These are phyloP conservation scores for Didymella glomerata DNA, from an alignment of 2,329 filamentous ascomycete genomes.

Conservation along the genomic window DNA sequence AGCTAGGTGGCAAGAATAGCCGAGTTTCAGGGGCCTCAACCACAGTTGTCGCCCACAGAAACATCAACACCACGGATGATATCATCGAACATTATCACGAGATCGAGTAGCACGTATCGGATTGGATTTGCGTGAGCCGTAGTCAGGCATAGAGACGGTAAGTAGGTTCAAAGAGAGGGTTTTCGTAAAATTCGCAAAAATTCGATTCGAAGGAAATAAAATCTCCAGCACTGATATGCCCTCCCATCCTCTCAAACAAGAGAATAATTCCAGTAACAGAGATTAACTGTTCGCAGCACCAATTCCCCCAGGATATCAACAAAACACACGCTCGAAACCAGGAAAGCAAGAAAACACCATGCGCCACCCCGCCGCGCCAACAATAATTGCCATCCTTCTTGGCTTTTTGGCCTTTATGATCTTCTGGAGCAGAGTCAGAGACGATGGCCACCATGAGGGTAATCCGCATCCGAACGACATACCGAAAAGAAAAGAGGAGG, in stretches of 20 bases:
- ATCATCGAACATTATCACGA: not conserved
- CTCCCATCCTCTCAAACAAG: not conserved
- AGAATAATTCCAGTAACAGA: not conserved
- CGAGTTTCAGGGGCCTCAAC: not conserved
- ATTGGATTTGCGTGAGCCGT: not conserved
- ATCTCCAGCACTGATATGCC: not conserved
- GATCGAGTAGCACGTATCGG: not conserved
- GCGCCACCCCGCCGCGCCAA: conserved; percentile 49
- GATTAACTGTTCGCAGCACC: not conserved
- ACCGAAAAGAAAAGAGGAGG: conserved; percentile 33
- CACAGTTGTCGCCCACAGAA: conserved; percentile 2
- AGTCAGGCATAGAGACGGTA: not conserved
- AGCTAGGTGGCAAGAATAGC: conserved; percentile 12
- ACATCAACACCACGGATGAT: not conserved
- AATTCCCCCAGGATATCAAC: not conserved
- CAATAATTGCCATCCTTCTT: conserved; percentile 43
- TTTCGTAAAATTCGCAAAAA: not conserved
- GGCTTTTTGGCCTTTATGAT: conserved; percentile 43
- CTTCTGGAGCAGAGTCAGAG: conserved; percentile 34
- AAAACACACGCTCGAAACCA: not conserved
- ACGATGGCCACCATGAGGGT: conserved; percentile 48
- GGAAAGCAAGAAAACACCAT: conserved; percentile 26
- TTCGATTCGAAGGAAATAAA: not conserved
- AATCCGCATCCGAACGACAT: conserved; percentile 47
- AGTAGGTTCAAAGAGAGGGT: not conserved